Evolutionary conservation across 75 land plant species (phyloP).

Genomic region (Chamaecyparis obtusa): DNA sequence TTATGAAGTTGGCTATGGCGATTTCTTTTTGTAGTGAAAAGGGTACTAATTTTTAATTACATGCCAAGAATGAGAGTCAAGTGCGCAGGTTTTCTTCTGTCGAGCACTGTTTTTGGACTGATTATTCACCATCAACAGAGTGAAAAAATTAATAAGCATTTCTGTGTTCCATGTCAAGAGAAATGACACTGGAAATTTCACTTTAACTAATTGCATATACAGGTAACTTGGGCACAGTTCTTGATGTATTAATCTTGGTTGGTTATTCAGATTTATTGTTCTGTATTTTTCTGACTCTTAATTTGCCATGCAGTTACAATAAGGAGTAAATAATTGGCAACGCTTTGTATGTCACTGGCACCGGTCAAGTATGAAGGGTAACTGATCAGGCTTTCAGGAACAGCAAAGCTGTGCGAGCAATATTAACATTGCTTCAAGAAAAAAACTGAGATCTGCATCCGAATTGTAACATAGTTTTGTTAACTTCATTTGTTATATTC

Average conservation of each 20-base stretch:
- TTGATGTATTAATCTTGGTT: constrained; percentile 4
- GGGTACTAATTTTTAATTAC: background rate
- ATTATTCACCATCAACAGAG: background rate
- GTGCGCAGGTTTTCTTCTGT: background rate
- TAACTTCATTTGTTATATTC: background rate
- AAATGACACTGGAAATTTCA: background rate
- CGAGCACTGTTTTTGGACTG: constrained; percentile 1
- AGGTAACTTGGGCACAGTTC: background rate
- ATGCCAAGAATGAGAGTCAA: background rate
- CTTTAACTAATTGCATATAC: background rate
- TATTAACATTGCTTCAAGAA: no score
- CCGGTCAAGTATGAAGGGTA: background rate
- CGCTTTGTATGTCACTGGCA: background rate
- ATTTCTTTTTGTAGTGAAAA: constrained; percentile 2
- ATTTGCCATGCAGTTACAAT: background rate
- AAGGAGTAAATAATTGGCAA: background rate
- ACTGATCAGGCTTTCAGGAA: background rate
- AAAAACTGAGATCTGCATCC: background rate
- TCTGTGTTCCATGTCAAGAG: background rate
- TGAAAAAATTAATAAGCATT: background rate
- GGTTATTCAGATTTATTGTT: background rate
- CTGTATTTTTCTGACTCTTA: background rate
- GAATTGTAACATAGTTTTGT: background rate
- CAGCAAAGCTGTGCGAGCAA: background rate
- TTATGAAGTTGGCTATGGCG: background rate